Evolutionary conservation across 805 yeast genomes (phyloP), one percentile per base, ranked within the genome.

Genomic region (Wickerhamiella dianesei): DNA sequence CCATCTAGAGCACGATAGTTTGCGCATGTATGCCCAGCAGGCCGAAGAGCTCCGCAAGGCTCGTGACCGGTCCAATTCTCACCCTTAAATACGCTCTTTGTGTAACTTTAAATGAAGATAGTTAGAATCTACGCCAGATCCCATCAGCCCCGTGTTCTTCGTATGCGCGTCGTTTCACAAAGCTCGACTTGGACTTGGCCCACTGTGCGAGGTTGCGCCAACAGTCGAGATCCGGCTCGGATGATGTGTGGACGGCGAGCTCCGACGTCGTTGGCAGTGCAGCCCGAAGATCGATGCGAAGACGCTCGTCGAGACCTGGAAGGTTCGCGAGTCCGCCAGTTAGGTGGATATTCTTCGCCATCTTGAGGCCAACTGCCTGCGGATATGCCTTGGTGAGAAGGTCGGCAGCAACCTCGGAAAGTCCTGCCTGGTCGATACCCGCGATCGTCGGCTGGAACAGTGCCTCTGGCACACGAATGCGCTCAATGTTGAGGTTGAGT

Each of bases 201-300:
- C 95, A 84, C 56, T 74, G 73, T 12, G 84, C 79, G 94, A 92
- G 87, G 22, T 98, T 98, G 57, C 71, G 79, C 97, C 98, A 92
- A 1, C 96, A 76, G 62, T 89, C 98, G 25, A 75, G 58, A 1
- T 75, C 54, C 1, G 95, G 89, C 60, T 84, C 78, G 2, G 63
- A 53, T 0, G 95, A 92, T 16, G 64, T 59, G 47, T 80, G 66
- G 1, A 88, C 81, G 3, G 69, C 64, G 35, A 88, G 64, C 0
- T 75, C 72, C 0, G 82, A 66, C 1, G 75, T 81, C 1, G 71
- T 71, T 0, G 97, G 97, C 45, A 92, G 65, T 50, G 82, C 74
- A 6, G 76, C 65, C 13, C 75, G 74, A 50, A 87, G 75, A 52
- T 92, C 98, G 21, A 67, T 66, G 2, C 65, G 65, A n/a, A 92